Evolutionary conservation across 495 filamentous ascomycete genomes (phyloP), one percentile per base, ranked within the genome.

Genomic region (Massariosphaeria phaeospora): DNA sequence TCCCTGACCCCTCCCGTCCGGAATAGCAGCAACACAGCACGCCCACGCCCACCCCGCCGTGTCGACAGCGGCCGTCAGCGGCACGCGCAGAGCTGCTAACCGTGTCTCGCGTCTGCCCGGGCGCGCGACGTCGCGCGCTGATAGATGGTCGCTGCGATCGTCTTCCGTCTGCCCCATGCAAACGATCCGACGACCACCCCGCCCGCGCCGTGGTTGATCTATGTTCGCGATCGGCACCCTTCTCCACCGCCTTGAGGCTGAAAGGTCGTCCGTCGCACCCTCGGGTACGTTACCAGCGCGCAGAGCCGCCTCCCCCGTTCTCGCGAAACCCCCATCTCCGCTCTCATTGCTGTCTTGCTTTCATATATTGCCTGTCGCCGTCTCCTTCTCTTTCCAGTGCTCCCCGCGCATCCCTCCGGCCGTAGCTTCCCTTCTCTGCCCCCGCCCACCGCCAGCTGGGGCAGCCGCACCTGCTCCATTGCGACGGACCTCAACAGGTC

Each of bases 161-260:
- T 26, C 56, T 56, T 62, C 50, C 56, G 56, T 26, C 56, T 56
- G 57, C 50, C 59, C 59, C 59, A 62, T 62, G 59, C 49, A 21
- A 46, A 29, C 41, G 42, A 54, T 43, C 49, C 34, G 24, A 41
- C 43, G 30, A 44, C 23, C 57, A 30, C 21, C 35, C 26, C 33
- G 52, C 41, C 47, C 55, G 52, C 48, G 49, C 49, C 49, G 29
- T 53, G 55, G 56, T 54, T 42, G 42, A 54, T 29, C 27, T 17
- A 46, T 39, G 59, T 36, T 48, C 24, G 40, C 18, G 59, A 62
- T 62, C 59, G 59, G 52, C 59, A 20, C 31, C 46, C 25, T 39
- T 47, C 59, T 53, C 47, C 59, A 57, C 58, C 58, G 49, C 50
- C 49, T 55, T 58, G 54, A 63, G 54, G 59, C 54, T 63, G 48